Evolutionary conservation across 768 basidiomycete species (phyloP), one percentile per base, ranked within the genome.

Genomic region (Hypsizygus marmoreus): DNA sequence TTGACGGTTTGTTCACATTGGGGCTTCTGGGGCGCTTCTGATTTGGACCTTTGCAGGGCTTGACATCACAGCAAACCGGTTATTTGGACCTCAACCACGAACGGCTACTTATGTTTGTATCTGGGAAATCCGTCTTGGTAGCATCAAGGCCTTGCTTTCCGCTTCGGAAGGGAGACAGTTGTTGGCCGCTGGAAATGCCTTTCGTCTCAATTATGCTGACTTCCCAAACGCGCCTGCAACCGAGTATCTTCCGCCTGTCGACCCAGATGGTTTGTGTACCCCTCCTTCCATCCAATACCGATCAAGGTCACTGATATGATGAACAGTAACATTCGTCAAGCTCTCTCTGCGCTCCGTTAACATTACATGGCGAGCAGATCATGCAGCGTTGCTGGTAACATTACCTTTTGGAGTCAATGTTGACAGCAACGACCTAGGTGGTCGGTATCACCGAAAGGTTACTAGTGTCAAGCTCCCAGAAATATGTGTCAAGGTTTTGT

Each of bases 71-170:
- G 86, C 90, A 1, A 80, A 97, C 60, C 82, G 95, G 19, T 69
- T 98, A 9, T 95, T 97, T 59, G 95, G 95, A 6, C 90, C 91
- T 10, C 81, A 84, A 47, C 95, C 95, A 6, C 78, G 80, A 3
- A 89, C 88, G 0, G 68, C 88, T 2, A 85, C 92, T 1, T 98
- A 98, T 58, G 71, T 95, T 4, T 97, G 95, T 60, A 78, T 97
- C 11, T 98, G 95, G 95, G 92, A 95, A 58, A 79, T 95, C 34
- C 69, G 69, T n/a, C 26, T 93, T 13, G 91, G 91, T 5, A 60
- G 73, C 25, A 59, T 90, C 36, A 84, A 81, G 56, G 75, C 74
- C 0, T 58, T 75, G 19, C 49, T 85, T 14, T 77, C 84, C 2
- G 79, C 84, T 6, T 60, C 66, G 12, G 78, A 91, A 53, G 69